Percentiles rank a stretch among this genome's conserved stretches.
These are phyloP conservation scores for Leishmania tropica DNA, from an alignment of 208 protist genomes.

Conservation along the genomic window DNA sequence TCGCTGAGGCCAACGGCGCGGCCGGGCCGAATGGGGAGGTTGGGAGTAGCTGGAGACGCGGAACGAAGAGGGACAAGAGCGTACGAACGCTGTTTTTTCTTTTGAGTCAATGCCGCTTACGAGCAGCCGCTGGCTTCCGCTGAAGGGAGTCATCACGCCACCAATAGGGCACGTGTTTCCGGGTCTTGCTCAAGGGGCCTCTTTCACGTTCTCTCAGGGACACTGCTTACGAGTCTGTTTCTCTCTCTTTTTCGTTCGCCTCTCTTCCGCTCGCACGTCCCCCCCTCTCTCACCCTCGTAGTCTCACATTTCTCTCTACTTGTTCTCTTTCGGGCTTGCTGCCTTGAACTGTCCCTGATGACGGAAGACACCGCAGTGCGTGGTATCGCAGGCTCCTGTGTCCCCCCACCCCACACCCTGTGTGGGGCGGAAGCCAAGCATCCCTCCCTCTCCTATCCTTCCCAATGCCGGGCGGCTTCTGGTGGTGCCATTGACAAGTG, in stretches of 20 bases:
- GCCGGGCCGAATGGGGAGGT: not conserved
- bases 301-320: not conserved
- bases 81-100: not conserved
- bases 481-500: not conserved
- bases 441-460: not conserved
- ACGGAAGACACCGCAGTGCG: not conserved
- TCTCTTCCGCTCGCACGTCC: not conserved
- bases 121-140: not conserved
- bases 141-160: not conserved
- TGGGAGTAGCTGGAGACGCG: not conserved
- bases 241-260: not conserved
- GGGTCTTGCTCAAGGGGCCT: not conserved
- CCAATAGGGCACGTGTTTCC: not conserved
- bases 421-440: not conserved
- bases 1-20: not conserved
- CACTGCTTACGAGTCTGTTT: not conserved
- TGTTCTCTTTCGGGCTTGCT: not conserved
- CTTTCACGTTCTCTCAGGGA: not conserved
- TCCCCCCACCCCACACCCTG: not conserved
- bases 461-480: not conserved
- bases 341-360: not conserved
- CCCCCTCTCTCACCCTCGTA: not conserved
- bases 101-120: not conserved
- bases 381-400: not conserved
- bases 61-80: not conserved